These are phyloP conservation scores for Xanthoparmelia taractica DNA, from an alignment of 495 filamentous ascomycete species.

Conservation along the genomic window DNA sequence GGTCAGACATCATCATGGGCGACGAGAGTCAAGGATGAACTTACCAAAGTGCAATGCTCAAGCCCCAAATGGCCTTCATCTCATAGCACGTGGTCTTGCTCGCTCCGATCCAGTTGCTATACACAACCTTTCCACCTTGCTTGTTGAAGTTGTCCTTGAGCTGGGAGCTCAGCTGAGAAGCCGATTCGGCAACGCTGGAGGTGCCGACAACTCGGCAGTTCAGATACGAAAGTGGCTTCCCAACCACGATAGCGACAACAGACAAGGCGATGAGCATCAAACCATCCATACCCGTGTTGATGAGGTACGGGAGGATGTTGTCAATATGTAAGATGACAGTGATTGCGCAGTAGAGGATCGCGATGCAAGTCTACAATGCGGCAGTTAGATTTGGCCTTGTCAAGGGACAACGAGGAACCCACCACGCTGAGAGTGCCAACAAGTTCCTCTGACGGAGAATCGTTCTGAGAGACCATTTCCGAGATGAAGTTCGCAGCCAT, in stretches of 20 bases:
- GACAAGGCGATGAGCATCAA: slow-evolving; percentile 63
- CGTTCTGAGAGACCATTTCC: slow-evolving; percentile 57
- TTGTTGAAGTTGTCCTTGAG: slow-evolving; percentile 36
- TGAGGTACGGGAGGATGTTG: slow-evolving; percentile 62
- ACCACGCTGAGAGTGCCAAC: slow-evolving; percentile 74
- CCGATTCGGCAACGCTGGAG: slow-evolving; percentile 32
- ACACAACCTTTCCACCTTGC: slow-evolving; percentile 43
- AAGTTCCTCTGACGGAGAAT: slow-evolving; percentile 60
- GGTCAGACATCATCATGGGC: slow-evolving; percentile 7
- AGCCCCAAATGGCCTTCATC: slow-evolving; percentile 84
- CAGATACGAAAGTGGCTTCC: slow-evolving; percentile 72
- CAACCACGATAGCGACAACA: slow-evolving; percentile 62
- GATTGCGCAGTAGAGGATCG: slow-evolving; percentile 67
- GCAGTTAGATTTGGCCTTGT: slow-evolving; percentile 3
- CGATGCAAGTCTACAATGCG: slow-evolving; percentile 56
- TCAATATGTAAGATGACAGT: slow-evolving; percentile 71
- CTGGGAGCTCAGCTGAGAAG: slow-evolving; percentile 41
- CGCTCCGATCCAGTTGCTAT: slow-evolving; percentile 53
- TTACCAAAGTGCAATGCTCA: slow-evolving; percentile 72
- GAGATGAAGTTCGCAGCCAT: slow-evolving; percentile 76
- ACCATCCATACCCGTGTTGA: slow-evolving; percentile 56
- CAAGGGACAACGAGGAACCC: slow-evolving; percentile 33
- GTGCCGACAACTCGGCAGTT: slow-evolving; percentile 55
- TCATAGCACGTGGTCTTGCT: slow-evolving; percentile 69
- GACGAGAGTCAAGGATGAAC: slow-evolving; percentile 23